These are phyloP conservation scores for Casaregolazyma lundiana DNA, from an alignment of 1,139 yeast species.

Conservation along the genomic window DNA sequence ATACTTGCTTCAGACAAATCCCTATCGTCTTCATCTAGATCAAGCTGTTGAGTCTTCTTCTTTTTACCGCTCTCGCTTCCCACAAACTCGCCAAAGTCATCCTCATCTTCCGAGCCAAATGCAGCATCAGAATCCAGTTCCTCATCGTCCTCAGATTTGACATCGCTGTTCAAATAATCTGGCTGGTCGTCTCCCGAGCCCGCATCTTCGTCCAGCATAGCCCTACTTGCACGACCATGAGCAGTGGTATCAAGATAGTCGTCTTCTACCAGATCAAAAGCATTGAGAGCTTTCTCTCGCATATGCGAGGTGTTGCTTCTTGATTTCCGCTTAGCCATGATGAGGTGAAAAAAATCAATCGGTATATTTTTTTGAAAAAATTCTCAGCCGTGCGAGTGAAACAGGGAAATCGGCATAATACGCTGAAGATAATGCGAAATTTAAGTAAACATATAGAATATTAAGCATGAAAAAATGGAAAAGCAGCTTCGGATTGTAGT, in stretches of 20 bases:
- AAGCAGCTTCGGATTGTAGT: no score
- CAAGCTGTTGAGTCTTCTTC: slow-evolving; percentile 20
- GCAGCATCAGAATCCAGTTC: slow-evolving; percentile 44
- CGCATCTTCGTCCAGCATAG: slow-evolving; percentile 13
- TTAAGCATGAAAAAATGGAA: no score
- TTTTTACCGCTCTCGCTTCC: slow-evolving; percentile 19
- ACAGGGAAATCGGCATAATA: no score
- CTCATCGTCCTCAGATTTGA: slow-evolving; percentile 36
- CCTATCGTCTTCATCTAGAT: slow-evolving; percentile 31
- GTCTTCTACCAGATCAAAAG: slow-evolving; percentile 47
- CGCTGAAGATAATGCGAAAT: no score
- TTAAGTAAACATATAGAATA: no score
- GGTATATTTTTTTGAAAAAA: neutral
- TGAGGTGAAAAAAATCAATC: neutral
- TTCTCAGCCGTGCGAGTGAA: neutral
- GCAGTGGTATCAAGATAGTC: slow-evolving; percentile 28
- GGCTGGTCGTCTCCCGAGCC: slow-evolving; percentile 23
- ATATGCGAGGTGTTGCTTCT: slow-evolving; percentile 11
- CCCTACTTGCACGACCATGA: slow-evolving; percentile 14
- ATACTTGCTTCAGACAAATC: slow-evolving; percentile 42
- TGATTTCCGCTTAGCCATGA: slow-evolving; percentile 12
- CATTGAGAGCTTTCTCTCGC: slow-evolving; percentile 36
- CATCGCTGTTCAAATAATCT: slow-evolving; percentile 11
- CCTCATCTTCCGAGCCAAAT: slow-evolving; percentile 34
- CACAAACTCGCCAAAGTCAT: slow-evolving; percentile 20